Evolutionary conservation across 2,329 filamentous ascomycete species (phyloP).

Genomic region (Trichoderma breve): DNA sequence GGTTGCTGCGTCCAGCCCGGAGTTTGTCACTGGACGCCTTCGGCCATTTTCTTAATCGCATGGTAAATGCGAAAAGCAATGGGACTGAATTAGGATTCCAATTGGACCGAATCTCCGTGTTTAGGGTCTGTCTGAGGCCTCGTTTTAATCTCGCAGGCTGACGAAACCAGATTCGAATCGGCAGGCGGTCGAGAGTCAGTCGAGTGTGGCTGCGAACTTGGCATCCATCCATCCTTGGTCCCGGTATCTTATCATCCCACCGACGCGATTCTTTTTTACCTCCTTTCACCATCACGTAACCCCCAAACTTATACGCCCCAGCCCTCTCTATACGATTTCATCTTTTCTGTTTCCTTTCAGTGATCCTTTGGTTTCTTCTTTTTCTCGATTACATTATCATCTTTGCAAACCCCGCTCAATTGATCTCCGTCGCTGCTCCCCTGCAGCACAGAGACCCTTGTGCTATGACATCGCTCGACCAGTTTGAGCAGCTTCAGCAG

Average conservation of each 20-base stretch:
- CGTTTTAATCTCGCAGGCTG: neutral
- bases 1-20: neutral
- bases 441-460: neutral
- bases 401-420: neutral
- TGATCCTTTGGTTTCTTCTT: neutral
- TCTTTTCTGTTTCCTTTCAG: neutral
- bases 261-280: slow-evolving; percentile 2
- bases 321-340: neutral
- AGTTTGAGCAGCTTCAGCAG: slow-evolving; percentile 1
- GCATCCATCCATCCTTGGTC: neutral
- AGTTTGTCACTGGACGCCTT: neutral
- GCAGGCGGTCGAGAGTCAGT: neutral
- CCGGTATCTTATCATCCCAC: slow-evolving; percentile 4
- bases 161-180: neutral
- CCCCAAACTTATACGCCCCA: neutral
- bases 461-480: slow-evolving; percentile 3
- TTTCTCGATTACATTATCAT: neutral
- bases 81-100: neutral
- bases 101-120: neutral
- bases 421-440: neutral
- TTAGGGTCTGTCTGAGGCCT: neutral
- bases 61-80: neutral
- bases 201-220: neutral
- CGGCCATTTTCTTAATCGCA: neutral
- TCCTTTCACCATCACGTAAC: slow-evolving; percentile 5